These are phyloP conservation scores for Cenchrus americanus DNA, from an alignment of 176 grass and related monocot genomes.

Conservation along the genomic window DNA sequence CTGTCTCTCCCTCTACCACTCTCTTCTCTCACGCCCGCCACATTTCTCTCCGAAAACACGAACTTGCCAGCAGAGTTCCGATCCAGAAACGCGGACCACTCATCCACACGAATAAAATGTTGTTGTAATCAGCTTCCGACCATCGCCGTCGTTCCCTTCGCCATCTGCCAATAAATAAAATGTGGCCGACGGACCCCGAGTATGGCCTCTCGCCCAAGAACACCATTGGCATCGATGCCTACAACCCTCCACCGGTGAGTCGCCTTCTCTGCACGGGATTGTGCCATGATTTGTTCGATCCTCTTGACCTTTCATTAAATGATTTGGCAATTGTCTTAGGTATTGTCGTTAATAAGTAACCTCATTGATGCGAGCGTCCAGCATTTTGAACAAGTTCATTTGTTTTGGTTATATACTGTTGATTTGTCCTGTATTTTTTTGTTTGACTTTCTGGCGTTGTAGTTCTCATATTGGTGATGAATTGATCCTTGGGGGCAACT, in stretches of 20 bases:
- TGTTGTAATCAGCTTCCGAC: neutral
- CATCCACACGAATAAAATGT: slow-evolving; percentile 24
- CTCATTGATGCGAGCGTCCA: neutral
- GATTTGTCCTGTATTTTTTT: too few species aligned
- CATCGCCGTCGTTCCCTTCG: neutral
- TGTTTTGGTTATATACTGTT: too few species aligned
- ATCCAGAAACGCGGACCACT: slow-evolving; percentile 12
- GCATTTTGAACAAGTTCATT: neutral
- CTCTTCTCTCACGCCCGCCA: neutral
- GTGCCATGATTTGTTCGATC: neutral
- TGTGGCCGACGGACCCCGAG: slow-evolving; percentile 34
- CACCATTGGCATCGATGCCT: neutral
- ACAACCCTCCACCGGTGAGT: slow-evolving; percentile 30
- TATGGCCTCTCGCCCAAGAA: slow-evolving; percentile 21
- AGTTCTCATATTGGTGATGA: neutral
- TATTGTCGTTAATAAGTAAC: neutral
- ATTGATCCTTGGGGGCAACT: neutral
- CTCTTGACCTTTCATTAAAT: neutral
- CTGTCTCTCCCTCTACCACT: neutral
- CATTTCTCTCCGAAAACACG: slow-evolving; percentile 17
- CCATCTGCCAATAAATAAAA: slow-evolving; percentile 43
- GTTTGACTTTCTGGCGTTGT: neutral
- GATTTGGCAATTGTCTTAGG: neutral
- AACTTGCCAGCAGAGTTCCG: neutral
- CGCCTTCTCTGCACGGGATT: neutral